Conservation (phyloP, 2,329 filamentous ascomycete genomes). For the Neospermospora avenae region DNA sequence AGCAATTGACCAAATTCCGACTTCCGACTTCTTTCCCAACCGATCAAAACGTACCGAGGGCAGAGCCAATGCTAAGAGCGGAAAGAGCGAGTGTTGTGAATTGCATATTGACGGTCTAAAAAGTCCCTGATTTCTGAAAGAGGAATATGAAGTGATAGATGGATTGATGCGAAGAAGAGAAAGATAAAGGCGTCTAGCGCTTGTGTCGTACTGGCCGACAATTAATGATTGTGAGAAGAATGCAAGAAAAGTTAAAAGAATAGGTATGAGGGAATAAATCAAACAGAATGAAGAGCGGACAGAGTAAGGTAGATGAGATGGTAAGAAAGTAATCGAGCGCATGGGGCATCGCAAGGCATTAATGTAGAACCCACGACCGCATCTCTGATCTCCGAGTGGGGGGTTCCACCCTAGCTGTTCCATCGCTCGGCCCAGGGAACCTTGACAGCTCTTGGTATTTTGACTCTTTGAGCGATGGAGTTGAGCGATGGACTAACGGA, state of each 20-base stretch:
- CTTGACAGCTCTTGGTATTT: too few relatives aligned
- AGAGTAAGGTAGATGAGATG: neutral
- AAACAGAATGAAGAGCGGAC: slow-evolving; percentile 7
- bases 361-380: slow-evolving; percentile 23
- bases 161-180: neutral
- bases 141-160: slow-evolving; percentile 20
- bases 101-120: slow-evolving; percentile 32
- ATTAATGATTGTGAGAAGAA: slow-evolving; percentile 24
- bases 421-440: slow-evolving; percentile 5
- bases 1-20: neutral
- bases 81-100: slow-evolving; percentile 32
- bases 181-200: slow-evolving; percentile 31
- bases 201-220: slow-evolving; percentile 36
- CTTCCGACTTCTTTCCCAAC: neutral
- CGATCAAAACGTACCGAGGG: slow-evolving; percentile 27
- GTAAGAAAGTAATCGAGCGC: slow-evolving; percentile 1
- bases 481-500: too few relatives aligned
- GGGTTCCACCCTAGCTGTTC: slow-evolving; percentile 2
- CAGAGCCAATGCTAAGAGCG: slow-evolving; percentile 32
- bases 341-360: slow-evolving; percentile 23
- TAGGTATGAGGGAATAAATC: slow-evolving; percentile 9
- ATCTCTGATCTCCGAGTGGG: slow-evolving; percentile 22
- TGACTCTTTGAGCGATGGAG: too few relatives aligned
- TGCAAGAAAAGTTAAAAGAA: slow-evolving; percentile 2
- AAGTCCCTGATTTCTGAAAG: slow-evolving; percentile 24